Evolutionary conservation across 2,329 filamentous ascomycete species (phyloP).

Genomic region (Exophiala alcalophila): DNA sequence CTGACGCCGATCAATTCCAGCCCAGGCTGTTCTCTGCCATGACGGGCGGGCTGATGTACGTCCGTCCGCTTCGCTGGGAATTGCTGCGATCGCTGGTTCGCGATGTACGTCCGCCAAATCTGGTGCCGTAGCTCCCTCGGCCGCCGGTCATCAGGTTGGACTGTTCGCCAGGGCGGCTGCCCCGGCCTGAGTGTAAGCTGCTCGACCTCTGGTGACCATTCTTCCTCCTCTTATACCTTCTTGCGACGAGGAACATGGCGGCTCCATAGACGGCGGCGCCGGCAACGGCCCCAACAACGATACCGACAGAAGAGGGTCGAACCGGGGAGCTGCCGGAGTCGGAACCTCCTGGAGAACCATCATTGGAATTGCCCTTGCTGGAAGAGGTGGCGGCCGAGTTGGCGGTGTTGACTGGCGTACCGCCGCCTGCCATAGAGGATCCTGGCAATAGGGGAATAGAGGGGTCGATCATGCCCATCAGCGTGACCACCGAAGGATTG

Average conservation of each 20-base stretch:
- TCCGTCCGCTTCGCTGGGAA: slow-evolving; percentile 53
- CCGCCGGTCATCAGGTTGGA: slow-evolving; percentile 50
- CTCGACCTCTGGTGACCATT: slow-evolving; percentile 72
- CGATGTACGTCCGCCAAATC: slow-evolving; percentile 45
- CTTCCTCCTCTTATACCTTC: slow-evolving; percentile 84
- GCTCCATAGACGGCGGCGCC: slow-evolving; percentile 85
- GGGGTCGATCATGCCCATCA: slow-evolving; percentile 80
- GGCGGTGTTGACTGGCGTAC: slow-evolving; percentile 37
- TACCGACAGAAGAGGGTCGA: slow-evolving; percentile 54
- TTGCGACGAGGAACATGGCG: slow-evolving; percentile 90
- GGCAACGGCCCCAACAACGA: slow-evolving; percentile 73
- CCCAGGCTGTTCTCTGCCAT: slow-evolving; percentile 92
- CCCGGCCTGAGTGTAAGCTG: slow-evolving; percentile 61
- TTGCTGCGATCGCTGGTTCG: slow-evolving; percentile 66
- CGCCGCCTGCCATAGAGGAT: slow-evolving; percentile 41
- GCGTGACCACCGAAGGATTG: slow-evolving; percentile 61
- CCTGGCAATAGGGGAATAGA: slow-evolving; percentile 67
- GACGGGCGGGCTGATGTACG: slow-evolving; percentile 81
- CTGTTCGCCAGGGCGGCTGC: slow-evolving; percentile 43
- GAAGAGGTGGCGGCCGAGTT: slow-evolving; percentile 36
- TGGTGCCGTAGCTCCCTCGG: slow-evolving; percentile 48
- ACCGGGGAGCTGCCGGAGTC: slow-evolving; percentile 43
- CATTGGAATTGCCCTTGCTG: slow-evolving; percentile 37
- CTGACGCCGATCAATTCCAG: slow-evolving; percentile 69
- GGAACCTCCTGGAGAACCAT: slow-evolving; percentile 49